A percentile compares a stretch with the other conserved stretches of the same genome.
Conservation (phyloP, 2,329 filamentous ascomycete species). For the Penicillium sp. region DNA sequence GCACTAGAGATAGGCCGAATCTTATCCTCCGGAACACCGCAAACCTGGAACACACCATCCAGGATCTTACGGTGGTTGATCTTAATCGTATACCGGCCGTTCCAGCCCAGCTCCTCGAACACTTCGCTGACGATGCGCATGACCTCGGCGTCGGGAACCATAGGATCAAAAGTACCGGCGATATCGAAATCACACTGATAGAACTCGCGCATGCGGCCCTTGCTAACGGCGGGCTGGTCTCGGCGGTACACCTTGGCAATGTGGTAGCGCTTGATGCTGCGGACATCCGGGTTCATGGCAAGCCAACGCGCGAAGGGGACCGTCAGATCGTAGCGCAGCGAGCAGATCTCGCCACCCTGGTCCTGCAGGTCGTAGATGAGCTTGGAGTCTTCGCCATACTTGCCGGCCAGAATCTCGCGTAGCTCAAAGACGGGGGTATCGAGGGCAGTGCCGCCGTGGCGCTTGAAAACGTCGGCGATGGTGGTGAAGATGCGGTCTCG, state of each 20-base stretch:
- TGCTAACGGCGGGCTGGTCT: slow-evolving; percentile 82
- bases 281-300: slow-evolving; percentile 82
- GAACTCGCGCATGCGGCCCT: slow-evolving; percentile 92
- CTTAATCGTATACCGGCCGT: slow-evolving; percentile 79
- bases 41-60: slow-evolving; percentile 88
- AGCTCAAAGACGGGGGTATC: slow-evolving; percentile 85
- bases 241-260: slow-evolving; percentile 88
- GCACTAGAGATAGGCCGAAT: slow-evolving; percentile 87
- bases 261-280: slow-evolving; percentile 90
- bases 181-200: slow-evolving; percentile 98
- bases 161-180: slow-evolving; percentile 80
- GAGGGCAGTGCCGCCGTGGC: slow-evolving; percentile 76
- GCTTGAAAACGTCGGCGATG: slow-evolving; percentile 79
- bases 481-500: slow-evolving; percentile 77
- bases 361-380: slow-evolving; percentile 89
- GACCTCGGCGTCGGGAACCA: slow-evolving; percentile 91
- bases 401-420: slow-evolving; percentile 81
- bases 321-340: slow-evolving; percentile 82
- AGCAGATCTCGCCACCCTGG: slow-evolving; percentile 83
- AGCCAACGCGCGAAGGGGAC: slow-evolving; percentile 91
- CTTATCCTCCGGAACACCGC: slow-evolving; percentile 83
- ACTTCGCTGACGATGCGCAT: slow-evolving; percentile 82
- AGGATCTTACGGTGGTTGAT: slow-evolving; percentile 94
- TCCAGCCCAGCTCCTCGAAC: slow-evolving; percentile 77
- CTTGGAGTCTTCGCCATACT: slow-evolving; percentile 91